phyloP scores from a whole-genome alignment of 306 rosid species.

The Pyrus bretschneideri region DNA sequence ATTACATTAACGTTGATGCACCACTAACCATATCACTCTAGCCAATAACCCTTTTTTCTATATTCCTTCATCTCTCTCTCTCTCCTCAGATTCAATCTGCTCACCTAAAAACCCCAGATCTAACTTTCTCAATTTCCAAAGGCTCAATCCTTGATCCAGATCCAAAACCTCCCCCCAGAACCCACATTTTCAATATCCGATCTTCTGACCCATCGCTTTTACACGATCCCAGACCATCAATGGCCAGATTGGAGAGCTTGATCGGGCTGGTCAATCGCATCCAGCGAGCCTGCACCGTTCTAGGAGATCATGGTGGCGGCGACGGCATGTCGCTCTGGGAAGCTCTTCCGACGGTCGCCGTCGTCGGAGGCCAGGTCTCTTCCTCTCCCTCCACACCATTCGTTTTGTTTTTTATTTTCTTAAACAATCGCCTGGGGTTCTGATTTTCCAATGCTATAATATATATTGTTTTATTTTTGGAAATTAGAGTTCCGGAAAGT shows the following conservation, averaged over 20 bases:
- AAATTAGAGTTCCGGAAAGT: slow-evolving; percentile 86
- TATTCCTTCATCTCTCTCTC: slow-evolving; percentile 4
- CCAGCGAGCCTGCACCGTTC: slow-evolving; percentile 94
- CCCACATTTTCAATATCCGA: neutral
- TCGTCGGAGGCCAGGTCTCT: slow-evolving; percentile 97
- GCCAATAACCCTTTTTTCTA: slow-evolving; percentile 26
- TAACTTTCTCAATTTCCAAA: neutral
- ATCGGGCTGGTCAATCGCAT: slow-evolving; percentile 92
- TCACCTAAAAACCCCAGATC: slow-evolving; percentile 24
- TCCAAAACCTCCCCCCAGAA: neutral
- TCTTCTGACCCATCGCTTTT: slow-evolving; percentile 3
- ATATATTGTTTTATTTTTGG: neutral
- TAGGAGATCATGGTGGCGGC: slow-evolving; percentile 97
- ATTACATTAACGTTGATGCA: neutral
- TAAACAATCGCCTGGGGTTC: neutral
- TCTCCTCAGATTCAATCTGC: slow-evolving; percentile 29
- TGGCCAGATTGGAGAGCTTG: slow-evolving; percentile 99
- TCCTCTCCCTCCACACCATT: neutral
- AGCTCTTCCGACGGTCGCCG: slow-evolving; percentile 99
- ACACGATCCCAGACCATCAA: slow-evolving; percentile 25
- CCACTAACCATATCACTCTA: neutral
- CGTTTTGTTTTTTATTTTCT: no score
- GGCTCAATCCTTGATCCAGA: neutral
- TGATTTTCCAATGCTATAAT: neutral
- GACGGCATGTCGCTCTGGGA: slow-evolving; percentile 99